Evolutionary conservation across 306 rosid genomes (phyloP), one percentile per base, ranked within the genome.

Genomic region (Alnus glutinosa): DNA sequence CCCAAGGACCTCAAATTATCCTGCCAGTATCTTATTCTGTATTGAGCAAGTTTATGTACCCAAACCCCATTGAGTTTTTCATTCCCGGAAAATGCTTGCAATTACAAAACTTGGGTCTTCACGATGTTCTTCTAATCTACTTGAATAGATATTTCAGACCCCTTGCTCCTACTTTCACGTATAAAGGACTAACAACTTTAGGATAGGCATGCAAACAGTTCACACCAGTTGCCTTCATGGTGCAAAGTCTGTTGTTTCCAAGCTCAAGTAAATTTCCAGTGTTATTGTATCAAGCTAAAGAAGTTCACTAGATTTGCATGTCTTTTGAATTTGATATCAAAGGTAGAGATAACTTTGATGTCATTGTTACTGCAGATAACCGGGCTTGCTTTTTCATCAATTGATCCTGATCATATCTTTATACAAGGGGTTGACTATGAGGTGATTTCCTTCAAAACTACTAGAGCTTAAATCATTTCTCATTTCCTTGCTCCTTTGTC

Each of bases 401-500:
- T 87, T 75, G 89, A 94, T 78, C 86, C 97, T 46, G 86, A 88
- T 74, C 86, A 81, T 80, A 90, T 94, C 74, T 92, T 92, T 77
- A 42, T 92, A 70, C 98, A 94, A 86, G 98, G 98, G 76, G 85
- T 94, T 81, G 98, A 92, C 85, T 86, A 92, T 75, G 97, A 94
- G 98, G 98, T 92, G 77, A 79, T 68, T 73, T 3, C 37, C 54
- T 75, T 47, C 12, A 18, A 55, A 48, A 6, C 34, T 58, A 32
- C 37, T 66, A 16, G 39, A 8, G 39, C 13, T 75, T n/a, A 78
- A 39, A 55, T 67, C 47, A 7, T 80, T 5, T 34, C 48, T 36
- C 68, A 68, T 36, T 47, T 47, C 12, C 9, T 70, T 42, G 32
- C 36, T 55, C 37, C 50, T 69, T 42, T 7, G 0, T 49, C 5